phyloP scores from a whole-genome alignment of 2,329 filamentous ascomycete species.

The Diaporthe aspalathi region DNA sequence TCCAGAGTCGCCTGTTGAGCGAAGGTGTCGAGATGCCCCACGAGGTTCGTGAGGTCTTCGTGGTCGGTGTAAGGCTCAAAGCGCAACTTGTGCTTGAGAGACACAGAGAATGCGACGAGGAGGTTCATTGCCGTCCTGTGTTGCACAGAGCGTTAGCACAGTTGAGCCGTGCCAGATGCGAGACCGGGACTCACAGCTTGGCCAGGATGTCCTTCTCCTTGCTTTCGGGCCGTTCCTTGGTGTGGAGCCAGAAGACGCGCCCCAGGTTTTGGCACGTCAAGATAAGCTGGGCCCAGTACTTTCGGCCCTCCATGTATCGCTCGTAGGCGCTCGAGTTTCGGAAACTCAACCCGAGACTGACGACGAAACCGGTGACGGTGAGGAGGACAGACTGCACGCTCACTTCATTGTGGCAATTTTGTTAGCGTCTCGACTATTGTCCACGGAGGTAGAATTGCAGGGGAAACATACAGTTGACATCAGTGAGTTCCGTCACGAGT shows the following conservation, averaged over 20 bases:
- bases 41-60: conserved; percentile 71
- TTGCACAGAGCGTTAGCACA: conserved; percentile 12
- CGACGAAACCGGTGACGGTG: conserved; percentile 87
- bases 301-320: conserved; percentile 66
- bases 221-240: conserved; percentile 69
- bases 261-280: conserved; percentile 75
- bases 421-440: background rate
- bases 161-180: background rate
- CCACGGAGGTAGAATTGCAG: background rate
- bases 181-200: conserved; percentile 61
- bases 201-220: conserved; percentile 72
- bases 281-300: conserved; percentile 68
- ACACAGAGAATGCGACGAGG: conserved; percentile 74
- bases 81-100: conserved; percentile 78
- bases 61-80: conserved; percentile 80
- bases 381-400: conserved; percentile 77
- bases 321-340: conserved; percentile 84
- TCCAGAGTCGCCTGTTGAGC: conserved; percentile 59
- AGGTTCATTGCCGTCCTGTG: conserved; percentile 71
- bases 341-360: conserved; percentile 82
- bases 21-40: conserved; percentile 75
- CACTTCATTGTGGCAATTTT: conserved; percentile 41
- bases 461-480: conserved; percentile 29
- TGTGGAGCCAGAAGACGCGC: conserved; percentile 86
- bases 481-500: conserved; percentile 54